These are phyloP conservation scores for Pseudonitzschia delicatissima DNA, from an alignment of 108 stramenopile species.

Conservation along the genomic window DNA sequence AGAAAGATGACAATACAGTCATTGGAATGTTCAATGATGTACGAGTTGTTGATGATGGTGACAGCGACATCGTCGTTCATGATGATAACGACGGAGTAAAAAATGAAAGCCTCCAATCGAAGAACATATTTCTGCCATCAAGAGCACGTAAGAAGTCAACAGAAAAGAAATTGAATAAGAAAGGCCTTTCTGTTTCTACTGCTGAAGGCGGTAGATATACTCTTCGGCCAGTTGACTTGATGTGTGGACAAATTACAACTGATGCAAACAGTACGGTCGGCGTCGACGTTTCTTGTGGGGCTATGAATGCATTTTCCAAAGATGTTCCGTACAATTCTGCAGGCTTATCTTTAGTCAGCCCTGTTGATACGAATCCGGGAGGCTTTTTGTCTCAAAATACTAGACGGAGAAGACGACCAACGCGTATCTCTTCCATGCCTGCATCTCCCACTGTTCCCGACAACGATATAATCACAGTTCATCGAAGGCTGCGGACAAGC, in stretches of 20 bases:
- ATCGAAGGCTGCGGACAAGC: neutral
- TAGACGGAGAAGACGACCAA: conserved; percentile 2
- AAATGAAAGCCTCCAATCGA: neutral
- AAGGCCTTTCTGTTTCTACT: neutral
- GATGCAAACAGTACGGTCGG: neutral
- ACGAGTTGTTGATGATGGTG: neutral
- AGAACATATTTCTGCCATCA: neutral
- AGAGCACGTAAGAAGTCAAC: neutral
- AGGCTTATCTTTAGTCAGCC: neutral
- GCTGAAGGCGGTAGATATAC: neutral
- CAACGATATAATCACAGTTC: neutral
- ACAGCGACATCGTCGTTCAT: neutral
- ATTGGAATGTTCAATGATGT: neutral
- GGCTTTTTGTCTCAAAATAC: neutral
- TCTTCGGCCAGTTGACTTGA: conserved; percentile 2
- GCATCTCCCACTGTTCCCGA: neutral
- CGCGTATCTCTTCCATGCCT: neutral
- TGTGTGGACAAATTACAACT: neutral
- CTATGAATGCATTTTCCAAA: conserved; percentile 3
- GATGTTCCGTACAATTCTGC: conserved; percentile 4
- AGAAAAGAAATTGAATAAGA: neutral
- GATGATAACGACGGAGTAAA: no score
- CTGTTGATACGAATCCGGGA: neutral
- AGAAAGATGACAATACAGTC: neutral
- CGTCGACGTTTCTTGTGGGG: conserved; percentile 2